These are phyloP conservation scores for Diaporthe amygdali DNA, from an alignment of 2,329 filamentous ascomycete species.

Conservation along the genomic window DNA sequence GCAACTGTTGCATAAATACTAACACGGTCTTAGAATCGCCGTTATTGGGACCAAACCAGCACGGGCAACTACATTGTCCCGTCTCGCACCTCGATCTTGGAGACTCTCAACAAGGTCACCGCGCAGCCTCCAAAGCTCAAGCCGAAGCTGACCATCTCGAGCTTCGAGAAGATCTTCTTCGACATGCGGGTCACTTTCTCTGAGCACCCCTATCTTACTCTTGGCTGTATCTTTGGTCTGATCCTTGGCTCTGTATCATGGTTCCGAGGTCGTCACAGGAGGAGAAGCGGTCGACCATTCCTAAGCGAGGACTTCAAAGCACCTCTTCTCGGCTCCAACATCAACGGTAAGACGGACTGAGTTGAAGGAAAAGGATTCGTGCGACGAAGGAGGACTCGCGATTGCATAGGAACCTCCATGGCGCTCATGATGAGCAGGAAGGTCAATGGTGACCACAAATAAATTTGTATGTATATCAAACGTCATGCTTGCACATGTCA, in stretches of 20 bases:
- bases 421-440: neutral
- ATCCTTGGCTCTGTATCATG: conserved; percentile 57
- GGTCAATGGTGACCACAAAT: conserved; percentile 13
- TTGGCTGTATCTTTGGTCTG: conserved; percentile 63
- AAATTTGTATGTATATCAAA: conserved; percentile 23
- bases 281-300: conserved; percentile 65
- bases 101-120: conserved; percentile 78
- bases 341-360: conserved; percentile 57
- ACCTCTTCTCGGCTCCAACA: conserved; percentile 58
- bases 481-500: conserved; percentile 19
- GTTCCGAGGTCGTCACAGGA: conserved; percentile 59
- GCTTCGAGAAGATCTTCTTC: conserved; percentile 74
- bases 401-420: neutral
- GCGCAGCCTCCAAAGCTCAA: conserved; percentile 72
- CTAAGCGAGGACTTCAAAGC: conserved; percentile 69
- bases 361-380: conserved; percentile 21
- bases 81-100: conserved; percentile 87
- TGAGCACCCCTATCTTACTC: conserved; percentile 64
- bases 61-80: conserved; percentile 90
- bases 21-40: conserved; percentile 70
- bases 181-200: conserved; percentile 63
- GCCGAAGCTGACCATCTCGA: conserved; percentile 78
- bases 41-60: conserved; percentile 92
- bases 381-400: neutral
- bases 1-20: conserved; percentile 32